Evolutionary conservation across 176 grass and related monocot genomes (phyloP).

Genomic region (Juncus effusus): DNA sequence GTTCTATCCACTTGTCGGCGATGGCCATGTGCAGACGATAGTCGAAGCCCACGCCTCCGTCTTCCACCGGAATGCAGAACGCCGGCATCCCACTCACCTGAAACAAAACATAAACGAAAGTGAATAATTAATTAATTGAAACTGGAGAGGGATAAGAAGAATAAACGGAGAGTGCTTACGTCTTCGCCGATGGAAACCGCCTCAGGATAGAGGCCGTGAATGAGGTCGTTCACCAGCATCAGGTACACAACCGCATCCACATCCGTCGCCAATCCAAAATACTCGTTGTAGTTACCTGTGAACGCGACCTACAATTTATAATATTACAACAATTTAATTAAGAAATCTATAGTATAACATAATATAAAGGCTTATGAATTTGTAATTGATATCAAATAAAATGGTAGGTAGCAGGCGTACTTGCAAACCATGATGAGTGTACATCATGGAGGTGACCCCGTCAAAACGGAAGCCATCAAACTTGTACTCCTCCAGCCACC

Average conservation of each 20-base stretch:
- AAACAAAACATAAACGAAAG: constrained; percentile 31
- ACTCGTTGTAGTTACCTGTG: constrained; percentile 86
- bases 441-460: constrained; percentile 97
- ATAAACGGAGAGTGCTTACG: constrained; percentile 43
- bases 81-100: constrained; percentile 95
- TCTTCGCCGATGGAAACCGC: constrained; percentile 79
- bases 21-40: constrained; percentile 92
- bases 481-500: constrained; percentile 96
- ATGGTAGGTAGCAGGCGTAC: constrained; percentile 24
- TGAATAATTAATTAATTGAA: not conserved
- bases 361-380: not conserved
- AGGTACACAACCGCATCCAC: constrained; percentile 85
- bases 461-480: constrained; percentile 95
- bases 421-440: constrained; percentile 83
- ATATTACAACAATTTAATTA: constrained; percentile 21
- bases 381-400: not conserved
- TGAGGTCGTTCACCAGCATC: constrained; percentile 90
- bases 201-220: constrained; percentile 80
- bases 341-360: not conserved
- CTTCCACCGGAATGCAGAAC: constrained; percentile 66
- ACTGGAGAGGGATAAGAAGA: constrained; percentile 23
- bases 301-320: constrained; percentile 49
- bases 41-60: constrained; percentile 82
- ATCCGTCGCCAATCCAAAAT: constrained; percentile 87
- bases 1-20: constrained; percentile 90